Conservation (phyloP, 2,329 filamentous ascomycete species). For the Ceratocystis variospora region DNA sequence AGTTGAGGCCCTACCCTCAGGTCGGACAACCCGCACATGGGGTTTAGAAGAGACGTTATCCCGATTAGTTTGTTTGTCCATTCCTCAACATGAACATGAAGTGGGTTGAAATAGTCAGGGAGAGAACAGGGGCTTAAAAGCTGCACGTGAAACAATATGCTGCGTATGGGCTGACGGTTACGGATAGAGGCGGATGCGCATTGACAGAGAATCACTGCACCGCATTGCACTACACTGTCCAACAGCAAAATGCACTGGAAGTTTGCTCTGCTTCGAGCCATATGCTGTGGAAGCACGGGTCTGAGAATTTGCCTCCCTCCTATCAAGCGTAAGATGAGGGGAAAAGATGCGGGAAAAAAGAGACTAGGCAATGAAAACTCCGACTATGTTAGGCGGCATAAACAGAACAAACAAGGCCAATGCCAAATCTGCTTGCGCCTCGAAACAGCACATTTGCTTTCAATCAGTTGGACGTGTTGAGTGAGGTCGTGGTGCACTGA, state of each 20-base stretch:
- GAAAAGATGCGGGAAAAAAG: neutral
- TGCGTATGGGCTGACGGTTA: neutral
- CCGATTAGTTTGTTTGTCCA: neutral
- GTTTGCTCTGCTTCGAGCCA: neutral
- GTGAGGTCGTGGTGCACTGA: neutral
- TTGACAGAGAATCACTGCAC: neutral
- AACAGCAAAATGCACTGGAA: neutral
- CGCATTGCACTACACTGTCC: neutral
- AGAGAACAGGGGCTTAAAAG: neutral
- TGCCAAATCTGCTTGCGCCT: neutral
- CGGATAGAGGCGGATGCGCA: neutral
- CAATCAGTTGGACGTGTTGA: neutral
- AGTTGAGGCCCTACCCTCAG: neutral
- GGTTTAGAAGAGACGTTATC: neutral
- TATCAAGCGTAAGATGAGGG: neutral
- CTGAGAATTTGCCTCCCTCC: neutral
- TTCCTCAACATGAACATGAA: neutral
- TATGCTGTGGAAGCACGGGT: neutral
- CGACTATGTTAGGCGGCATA: neutral
- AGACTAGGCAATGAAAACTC: neutral
- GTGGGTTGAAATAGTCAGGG: neutral
- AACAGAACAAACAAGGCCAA: constrained; percentile 1
- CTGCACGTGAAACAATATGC: neutral
- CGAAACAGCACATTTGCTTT: neutral
- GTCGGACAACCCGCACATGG: neutral